These are phyloP conservation scores for Candida pseudoglaebosa DNA, from an alignment of 805 yeast genomes.

Conservation along the genomic window DNA sequence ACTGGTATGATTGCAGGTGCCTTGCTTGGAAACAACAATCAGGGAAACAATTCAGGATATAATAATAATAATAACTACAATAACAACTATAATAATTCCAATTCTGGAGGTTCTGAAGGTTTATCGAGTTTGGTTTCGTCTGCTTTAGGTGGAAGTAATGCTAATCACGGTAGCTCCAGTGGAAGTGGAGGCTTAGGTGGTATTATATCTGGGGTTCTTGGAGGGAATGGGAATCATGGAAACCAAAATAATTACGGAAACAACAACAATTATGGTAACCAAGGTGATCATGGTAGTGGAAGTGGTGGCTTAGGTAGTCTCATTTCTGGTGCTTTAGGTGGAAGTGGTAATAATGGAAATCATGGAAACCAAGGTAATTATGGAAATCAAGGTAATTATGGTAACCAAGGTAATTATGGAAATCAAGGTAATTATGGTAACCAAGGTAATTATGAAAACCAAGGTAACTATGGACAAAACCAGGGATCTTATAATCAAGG, in stretches of 20 bases:
- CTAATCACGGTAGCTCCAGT: slow-evolving; percentile 5
- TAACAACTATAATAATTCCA: slow-evolving; percentile 17
- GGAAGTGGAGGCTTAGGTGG: slow-evolving; percentile 5
- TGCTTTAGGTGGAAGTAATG: slow-evolving; percentile 4
- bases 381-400: slow-evolving; percentile 3
- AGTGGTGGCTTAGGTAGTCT: slow-evolving; percentile 9
- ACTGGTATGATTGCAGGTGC: slow-evolving; percentile 58
- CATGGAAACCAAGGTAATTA: too few relatives aligned
- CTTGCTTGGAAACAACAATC: slow-evolving; percentile 47
- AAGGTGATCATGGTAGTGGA: too few relatives aligned
- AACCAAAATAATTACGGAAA: slow-evolving; percentile 4
- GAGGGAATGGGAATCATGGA: slow-evolving; percentile 4
- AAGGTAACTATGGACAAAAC: background rate
- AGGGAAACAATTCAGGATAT: slow-evolving; percentile 31
- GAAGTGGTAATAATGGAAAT: too few relatives aligned
- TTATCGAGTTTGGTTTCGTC: slow-evolving; percentile 11
- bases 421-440: slow-evolving; percentile 6
- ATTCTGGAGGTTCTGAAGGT: slow-evolving; percentile 1
- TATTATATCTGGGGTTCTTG: slow-evolving; percentile 4
- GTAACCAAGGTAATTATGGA: slow-evolving; percentile 7
- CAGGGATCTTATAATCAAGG: background rate
- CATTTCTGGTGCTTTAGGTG: slow-evolving; percentile 13
- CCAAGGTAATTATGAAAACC: background rate
- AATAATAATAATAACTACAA: slow-evolving; percentile 10
- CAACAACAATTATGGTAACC: slow-evolving; percentile 7